Evolutionary conservation across 768 basidiomycete genomes (phyloP), one percentile per base, ranked within the genome.

Genomic region (Postia placenta): DNA sequence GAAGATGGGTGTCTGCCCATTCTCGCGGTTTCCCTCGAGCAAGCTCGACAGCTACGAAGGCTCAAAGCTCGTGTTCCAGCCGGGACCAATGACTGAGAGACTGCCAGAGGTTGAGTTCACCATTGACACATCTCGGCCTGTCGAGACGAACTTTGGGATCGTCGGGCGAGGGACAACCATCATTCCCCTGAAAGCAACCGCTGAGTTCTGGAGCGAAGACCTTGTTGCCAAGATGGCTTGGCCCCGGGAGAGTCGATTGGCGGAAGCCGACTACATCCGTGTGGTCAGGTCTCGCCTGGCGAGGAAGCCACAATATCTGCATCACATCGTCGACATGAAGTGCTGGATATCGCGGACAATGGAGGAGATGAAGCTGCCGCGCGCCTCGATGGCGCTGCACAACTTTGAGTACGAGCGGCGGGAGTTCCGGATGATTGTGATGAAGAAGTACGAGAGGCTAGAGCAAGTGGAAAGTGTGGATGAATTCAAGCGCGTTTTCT

Each of bases 281-380:
- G n/a, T n/a, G n/a, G n/a, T n/a, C 24, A 12, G 37, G 7, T 14
- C 9, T n/a, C 11, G 5, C 5, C 36, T 47, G 4, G 26, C 4
- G 9, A 19, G 12, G 35, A 47, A 47, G 35, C 15, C 26, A 5
- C 26, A 46, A 22, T 47, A 47, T 20, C 26, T 42, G 3, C 3
- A 42, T 2, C 48, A 49, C 28, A 35, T 49, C 24, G 40, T 42
- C n/a, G 48, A 49, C 15, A 3, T 49, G n/a, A 49, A 49, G 28
- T 43, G 39, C 25, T 49, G 20, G 2, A 4, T 41, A 5, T 24
- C n/a, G 17, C 27, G 22, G 11, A 42, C 23, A 2, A 49, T 49
- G 39, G 41, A 42, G 48, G 26, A 49, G 27, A 42, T 49, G 48
- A 15, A 20, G 4, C 6, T 49, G 23, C 40, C 48, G 4, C 24